Conservation (phyloP, 257 asterid genomes). For the Haberlea rhodopensis region DNA sequence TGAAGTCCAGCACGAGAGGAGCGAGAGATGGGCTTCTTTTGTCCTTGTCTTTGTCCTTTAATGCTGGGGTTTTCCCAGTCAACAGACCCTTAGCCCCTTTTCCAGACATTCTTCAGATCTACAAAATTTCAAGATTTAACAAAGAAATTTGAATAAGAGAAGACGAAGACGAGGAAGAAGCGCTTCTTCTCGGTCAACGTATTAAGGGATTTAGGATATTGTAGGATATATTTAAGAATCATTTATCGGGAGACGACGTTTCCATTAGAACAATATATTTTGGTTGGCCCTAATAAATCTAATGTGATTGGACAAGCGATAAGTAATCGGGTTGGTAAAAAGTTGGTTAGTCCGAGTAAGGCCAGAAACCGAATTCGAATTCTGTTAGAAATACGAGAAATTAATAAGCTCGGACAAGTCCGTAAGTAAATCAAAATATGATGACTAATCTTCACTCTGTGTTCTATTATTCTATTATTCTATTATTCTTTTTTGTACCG, state of each 20-base stretch:
- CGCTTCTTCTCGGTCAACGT: conserved; percentile 15
- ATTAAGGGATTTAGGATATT: conserved; percentile 26
- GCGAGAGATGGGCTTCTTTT: conserved; percentile 50
- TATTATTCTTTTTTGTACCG: too few relatives aligned
- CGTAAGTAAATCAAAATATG: too few relatives aligned
- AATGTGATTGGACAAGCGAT: too few relatives aligned
- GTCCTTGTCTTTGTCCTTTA: conserved; percentile 52
- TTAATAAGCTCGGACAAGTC: too few relatives aligned
- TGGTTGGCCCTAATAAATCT: too few relatives aligned
- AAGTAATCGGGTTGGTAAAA: too few relatives aligned
- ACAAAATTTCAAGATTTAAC: conserved; percentile 1
- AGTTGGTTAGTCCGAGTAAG: too few relatives aligned
- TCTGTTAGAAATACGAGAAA: too few relatives aligned
- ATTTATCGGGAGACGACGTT: not conserved
- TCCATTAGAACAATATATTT: too few relatives aligned
- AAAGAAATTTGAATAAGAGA: conserved; percentile 5
- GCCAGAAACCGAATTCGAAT: too few relatives aligned
- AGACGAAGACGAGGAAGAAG: conserved; percentile 17
- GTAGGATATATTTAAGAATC: not conserved
- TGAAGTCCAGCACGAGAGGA: conserved; percentile 55
- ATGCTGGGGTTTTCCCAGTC: conserved; percentile 47
- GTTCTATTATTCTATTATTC: too few relatives aligned
- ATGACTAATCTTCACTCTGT: too few relatives aligned
- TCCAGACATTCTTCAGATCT: conserved; percentile 47
- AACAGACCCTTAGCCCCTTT: conserved; percentile 50